These are phyloP conservation scores for Boletus rubropictus DNA, from an alignment of 768 basidiomycete species.

Conservation along the genomic window DNA sequence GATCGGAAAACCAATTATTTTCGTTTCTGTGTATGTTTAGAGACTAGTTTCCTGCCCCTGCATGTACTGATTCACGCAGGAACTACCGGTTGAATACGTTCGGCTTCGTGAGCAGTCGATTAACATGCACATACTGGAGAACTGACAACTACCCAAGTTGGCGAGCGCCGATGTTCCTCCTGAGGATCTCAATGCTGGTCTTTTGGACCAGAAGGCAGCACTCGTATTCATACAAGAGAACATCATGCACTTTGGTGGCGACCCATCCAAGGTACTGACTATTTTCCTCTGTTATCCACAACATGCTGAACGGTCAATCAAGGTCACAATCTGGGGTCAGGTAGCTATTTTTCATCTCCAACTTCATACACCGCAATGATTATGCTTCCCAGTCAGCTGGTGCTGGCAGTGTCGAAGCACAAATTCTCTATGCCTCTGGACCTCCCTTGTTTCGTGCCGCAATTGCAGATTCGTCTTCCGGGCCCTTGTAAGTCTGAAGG, in stretches of 20 bases:
- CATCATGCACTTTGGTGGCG: constrained; percentile 59
- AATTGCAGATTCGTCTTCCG: constrained; percentile 17
- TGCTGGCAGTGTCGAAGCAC: constrained; percentile 13
- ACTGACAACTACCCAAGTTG: constrained; percentile 32
- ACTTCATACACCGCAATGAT: neutral
- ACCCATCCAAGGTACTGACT: constrained; percentile 43
- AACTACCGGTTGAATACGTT: constrained; percentile 17
- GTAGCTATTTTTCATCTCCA: neutral
- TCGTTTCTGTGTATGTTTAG: constrained; percentile 13
- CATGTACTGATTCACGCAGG: neutral
- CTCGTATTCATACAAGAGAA: constrained; percentile 61
- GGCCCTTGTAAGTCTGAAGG: constrained; percentile 15
- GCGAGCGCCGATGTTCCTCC: constrained; percentile 41
- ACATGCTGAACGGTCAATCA: neutral
- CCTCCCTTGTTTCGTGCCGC: constrained; percentile 12
- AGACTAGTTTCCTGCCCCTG: neutral
- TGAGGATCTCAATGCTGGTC: constrained; percentile 52
- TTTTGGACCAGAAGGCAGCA: constrained; percentile 55
- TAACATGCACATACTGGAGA: neutral
- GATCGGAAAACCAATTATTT: constrained; percentile 14
- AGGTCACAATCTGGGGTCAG: constrained; percentile 21
- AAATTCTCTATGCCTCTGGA: constrained; percentile 7
- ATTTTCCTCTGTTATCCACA: neutral
- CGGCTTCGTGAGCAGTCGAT: constrained; percentile 12
- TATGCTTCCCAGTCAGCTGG: constrained; percentile 11